These are phyloP conservation scores for Phytophthora pseudosyringae DNA, from an alignment of 352 stramenopile genomes.

Conservation along the genomic window DNA sequence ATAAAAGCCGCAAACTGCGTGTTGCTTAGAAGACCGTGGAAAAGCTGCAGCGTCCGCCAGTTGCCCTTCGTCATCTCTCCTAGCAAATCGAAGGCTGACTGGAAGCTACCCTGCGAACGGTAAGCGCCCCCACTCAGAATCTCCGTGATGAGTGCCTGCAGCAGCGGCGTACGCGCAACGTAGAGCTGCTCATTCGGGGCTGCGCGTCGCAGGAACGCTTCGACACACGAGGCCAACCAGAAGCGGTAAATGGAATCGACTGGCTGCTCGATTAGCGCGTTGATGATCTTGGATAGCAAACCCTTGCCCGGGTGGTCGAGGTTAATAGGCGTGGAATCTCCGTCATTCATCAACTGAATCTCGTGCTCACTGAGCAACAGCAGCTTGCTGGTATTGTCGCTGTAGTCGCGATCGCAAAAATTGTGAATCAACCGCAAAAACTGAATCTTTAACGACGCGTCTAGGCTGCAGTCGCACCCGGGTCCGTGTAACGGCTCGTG, in stretches of 20 bases:
- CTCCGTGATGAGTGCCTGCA: constrained; percentile 89
- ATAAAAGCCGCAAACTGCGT: constrained; percentile 92
- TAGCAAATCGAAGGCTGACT: constrained; percentile 96
- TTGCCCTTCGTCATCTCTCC: constrained; percentile 97
- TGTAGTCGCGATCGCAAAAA: constrained; percentile 95
- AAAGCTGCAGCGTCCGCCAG: constrained; percentile 86
- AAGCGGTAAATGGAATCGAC: constrained; percentile 96
- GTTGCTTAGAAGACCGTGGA: constrained; percentile 89
- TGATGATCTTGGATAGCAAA: constrained; percentile 92
- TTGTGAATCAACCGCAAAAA: constrained; percentile 97
- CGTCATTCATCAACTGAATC: constrained; percentile 55
- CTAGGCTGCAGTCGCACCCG: constrained; percentile 95
- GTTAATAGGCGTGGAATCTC: constrained; percentile 57
- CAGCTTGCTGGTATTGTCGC: constrained; percentile 83
- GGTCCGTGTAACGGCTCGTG: constrained; percentile 76
- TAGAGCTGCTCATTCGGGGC: constrained; percentile 91
- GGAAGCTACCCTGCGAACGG: constrained; percentile 91
- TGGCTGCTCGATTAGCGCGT: constrained; percentile 90
- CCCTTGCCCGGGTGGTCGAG: constrained; percentile 78
- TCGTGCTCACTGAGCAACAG: constrained; percentile 80
- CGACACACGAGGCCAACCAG: constrained; percentile 96
- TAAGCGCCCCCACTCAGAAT: constrained; percentile 85
- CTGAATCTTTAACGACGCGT: constrained; percentile 95
- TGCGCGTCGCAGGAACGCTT: constrained; percentile 93
- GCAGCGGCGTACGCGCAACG: constrained; percentile 86